Base-by-base conservation (phyloP, 371 early-diverging fungal species). In the Apophysomyces sp. region DNA sequence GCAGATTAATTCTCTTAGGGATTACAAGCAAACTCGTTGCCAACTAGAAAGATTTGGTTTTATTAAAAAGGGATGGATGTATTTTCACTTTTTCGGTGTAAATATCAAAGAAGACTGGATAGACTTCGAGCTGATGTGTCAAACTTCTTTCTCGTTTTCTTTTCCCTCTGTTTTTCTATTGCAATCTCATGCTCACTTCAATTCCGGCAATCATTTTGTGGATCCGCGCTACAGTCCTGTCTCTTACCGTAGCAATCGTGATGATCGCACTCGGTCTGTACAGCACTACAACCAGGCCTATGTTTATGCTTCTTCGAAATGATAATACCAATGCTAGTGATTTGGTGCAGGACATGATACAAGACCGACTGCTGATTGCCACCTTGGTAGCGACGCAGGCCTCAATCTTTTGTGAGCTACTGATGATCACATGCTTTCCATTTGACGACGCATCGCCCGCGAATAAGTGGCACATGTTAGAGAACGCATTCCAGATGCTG, bases 381-480 rank as follows among this genome's bases (percentile, higher is more conserved):
- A 68, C 68, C 15, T 15, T 72, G n/a, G 72, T 72, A n/a, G 68
- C 72, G 4, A 59, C 72, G 1, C 72, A 72, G 31, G 72, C 72
- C 15, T 72, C 72, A 13, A 68, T 72, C 2, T 72, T 72, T 21
- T 72, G 68, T 28, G 49, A 44, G 49, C 21, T 44, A 21, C 21
- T 44, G 21, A 44, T 44, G 49, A 21, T 52, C 32, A 34, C 11
- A 0, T 12, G 21, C 52, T 49, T 44, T 44, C 51, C 29, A 28
- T 29, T 21, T 44, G 49, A 44, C 16, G n/a, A 44, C 11, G 0
- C 49, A n/a, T 3, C 3, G 16, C 18, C 18, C 2, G 21, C 49
- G 16, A 21, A 21, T 21, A 21, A 11, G 1, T 49, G 60, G 7
- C 4, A 36, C 6, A 1, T 54, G 1, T 21, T 66, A 21, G 74